Base-by-base conservation (phyloP, 2,329 filamentous ascomycete species). In the Pochonia chlamydosporia region DNA sequence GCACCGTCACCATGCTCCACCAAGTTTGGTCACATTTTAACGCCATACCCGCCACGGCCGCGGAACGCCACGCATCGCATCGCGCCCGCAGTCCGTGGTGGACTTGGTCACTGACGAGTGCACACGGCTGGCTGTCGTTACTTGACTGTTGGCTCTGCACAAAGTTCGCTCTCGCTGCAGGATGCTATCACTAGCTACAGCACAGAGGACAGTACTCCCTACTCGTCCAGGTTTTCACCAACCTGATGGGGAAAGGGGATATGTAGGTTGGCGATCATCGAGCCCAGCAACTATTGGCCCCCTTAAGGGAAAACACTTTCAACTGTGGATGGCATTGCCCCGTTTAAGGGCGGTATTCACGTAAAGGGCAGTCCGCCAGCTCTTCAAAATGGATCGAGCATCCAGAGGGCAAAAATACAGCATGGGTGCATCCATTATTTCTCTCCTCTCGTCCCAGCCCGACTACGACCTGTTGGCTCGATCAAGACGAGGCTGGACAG, bases 1-100 rank as follows among this genome's bases (percentile, higher is more conserved):
- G 40, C 40, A 23, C 43, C 36, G 40, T 40, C 40, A 25, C 40
- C 21, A 24, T 24, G 31, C 40, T 40, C 40, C 48, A 39, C 30
- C 13, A 18, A 36, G 31, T 16, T 20, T 47, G 44, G 48, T 42
- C 48, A 44, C 40, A 39, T 44, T 44, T 52, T 46, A 33, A 54
- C 50, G 47, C 46, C 52, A 40, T 52, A 51, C 49, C 52, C 51
- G 52, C 51, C 45, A 43, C 43, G 42, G 31, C 47, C 43, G 47
- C 45, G 43, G 40, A 44, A 44, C 33, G 45, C 36, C 36, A 44
- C 16, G 40, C 33, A 39, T n/a, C 13, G 33, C 28, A 24, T n/a
- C 13, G 33, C 28, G 33, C 31, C 33, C 25, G 25, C 35, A 30
- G 23, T 26, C 26, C 25, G n/a, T n/a, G n/a, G n/a, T 23, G 42